phyloP scores from a whole-genome alignment of 352 stramenopile species.

The Hyaloperonospora arabidopsidis region DNA sequence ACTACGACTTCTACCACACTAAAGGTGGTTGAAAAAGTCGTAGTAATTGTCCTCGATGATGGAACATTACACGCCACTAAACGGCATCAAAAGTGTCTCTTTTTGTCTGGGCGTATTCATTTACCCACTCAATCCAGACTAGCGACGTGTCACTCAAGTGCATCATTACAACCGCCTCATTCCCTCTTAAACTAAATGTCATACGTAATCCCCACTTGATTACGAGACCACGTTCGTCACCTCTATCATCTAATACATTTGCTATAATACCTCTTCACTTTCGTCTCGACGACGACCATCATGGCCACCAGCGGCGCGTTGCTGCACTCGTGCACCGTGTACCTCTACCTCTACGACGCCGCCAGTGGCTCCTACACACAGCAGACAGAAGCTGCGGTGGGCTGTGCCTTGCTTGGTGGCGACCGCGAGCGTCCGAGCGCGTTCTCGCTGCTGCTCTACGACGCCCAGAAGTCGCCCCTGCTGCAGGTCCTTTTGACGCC shows the following conservation, averaged over 20 bases:
- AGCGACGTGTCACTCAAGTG: too few species aligned
- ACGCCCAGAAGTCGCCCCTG: slow-evolving; percentile 58
- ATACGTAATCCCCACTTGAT: background rate
- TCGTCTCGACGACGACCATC: background rate
- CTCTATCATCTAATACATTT: background rate
- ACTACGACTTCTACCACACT: too few species aligned
- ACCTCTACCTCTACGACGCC: slow-evolving; percentile 62
- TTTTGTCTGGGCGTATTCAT: too few species aligned
- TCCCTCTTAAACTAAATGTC: too few species aligned
- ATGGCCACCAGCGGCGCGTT: slow-evolving; percentile 45
- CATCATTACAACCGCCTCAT: too few species aligned
- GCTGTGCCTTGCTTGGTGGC: slow-evolving; percentile 43
- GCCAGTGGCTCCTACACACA: slow-evolving; percentile 41
- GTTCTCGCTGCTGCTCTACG: slow-evolving; percentile 68
- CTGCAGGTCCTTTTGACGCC: slow-evolving; percentile 37
- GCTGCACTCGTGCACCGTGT: slow-evolving; percentile 62
- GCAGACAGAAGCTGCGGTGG: slow-evolving; percentile 51
- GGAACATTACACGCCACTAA: too few species aligned
- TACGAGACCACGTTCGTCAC: background rate
- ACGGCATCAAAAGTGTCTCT: too few species aligned
- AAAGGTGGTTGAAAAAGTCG: too few species aligned
- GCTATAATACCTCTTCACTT: slow-evolving; percentile 3
- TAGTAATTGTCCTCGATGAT: too few species aligned
- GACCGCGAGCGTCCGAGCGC: slow-evolving; percentile 8
- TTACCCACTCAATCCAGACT: too few species aligned